Conservation (phyloP, 208 protist species). For the Trypanosoma conorhini region DNA sequence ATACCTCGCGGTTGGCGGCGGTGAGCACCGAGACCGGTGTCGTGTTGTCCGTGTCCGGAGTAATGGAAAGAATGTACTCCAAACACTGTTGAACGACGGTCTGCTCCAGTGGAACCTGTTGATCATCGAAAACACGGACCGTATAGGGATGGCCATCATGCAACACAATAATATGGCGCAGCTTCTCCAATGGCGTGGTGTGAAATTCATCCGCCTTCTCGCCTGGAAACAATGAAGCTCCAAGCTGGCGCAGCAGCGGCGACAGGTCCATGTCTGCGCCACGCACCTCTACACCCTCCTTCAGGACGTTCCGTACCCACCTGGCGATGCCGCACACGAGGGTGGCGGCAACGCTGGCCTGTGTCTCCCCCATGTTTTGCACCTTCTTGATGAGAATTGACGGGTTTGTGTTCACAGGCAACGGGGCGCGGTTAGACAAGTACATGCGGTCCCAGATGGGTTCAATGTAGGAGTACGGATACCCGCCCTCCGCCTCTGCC, state of each 20-base stretch:
- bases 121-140: constrained; percentile 71
- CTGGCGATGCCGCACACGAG: constrained; percentile 63
- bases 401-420: constrained; percentile 76
- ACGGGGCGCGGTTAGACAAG: constrained; percentile 57
- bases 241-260: constrained; percentile 69
- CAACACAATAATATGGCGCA: constrained; percentile 80
- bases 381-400: constrained; percentile 63
- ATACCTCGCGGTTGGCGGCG: constrained; percentile 69
- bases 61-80: constrained; percentile 77
- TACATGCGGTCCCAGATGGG: constrained; percentile 45
- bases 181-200: constrained; percentile 61
- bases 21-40: constrained; percentile 85
- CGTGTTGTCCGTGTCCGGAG: constrained; percentile 77
- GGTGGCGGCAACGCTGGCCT: constrained; percentile 64
- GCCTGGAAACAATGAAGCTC: constrained; percentile 68
- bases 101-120: constrained; percentile 43
- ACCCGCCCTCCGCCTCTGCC: constrained; percentile 35
- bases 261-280: constrained; percentile 51
- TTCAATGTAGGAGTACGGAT: constrained; percentile 80
- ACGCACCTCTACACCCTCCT: constrained; percentile 41
- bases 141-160: constrained; percentile 81
- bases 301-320: constrained; percentile 46
- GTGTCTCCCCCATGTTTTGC: constrained; percentile 42
- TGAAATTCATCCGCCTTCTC: constrained; percentile 57
- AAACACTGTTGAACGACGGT: constrained; percentile 61